Conservation (phyloP, 1,139 yeast species). For the Pichia sp. region DNA sequence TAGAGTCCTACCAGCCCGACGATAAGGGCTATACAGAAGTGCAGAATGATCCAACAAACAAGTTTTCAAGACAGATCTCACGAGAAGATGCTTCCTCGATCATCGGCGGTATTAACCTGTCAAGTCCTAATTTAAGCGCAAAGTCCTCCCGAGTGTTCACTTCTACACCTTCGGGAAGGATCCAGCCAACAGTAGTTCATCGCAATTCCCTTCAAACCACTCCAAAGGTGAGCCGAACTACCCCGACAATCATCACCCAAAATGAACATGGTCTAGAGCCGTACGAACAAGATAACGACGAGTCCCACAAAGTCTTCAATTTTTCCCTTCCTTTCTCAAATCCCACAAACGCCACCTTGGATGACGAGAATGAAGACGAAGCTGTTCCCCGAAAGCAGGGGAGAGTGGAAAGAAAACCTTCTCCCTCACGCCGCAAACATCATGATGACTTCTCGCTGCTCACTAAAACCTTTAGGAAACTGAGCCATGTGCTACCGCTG, state of each 20-base stretch:
- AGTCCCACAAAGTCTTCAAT: slow-evolving; percentile 11
- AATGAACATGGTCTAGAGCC: background rate
- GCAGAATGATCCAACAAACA: background rate
- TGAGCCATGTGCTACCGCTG: slow-evolving; percentile 3
- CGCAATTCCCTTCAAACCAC: background rate
- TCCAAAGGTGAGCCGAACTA: background rate
- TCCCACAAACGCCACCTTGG: background rate
- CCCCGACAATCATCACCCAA: background rate
- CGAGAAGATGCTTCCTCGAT: slow-evolving; percentile 22
- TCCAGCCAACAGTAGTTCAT: background rate
- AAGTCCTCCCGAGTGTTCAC: background rate
- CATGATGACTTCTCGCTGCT: background rate
- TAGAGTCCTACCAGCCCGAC: slow-evolving; percentile 8
- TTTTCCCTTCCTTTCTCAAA: slow-evolving; percentile 16
- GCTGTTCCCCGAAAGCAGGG: background rate
- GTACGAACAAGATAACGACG: background rate
- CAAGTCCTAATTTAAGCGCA: slow-evolving; percentile 4
- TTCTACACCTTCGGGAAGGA: background rate
- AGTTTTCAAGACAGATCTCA: slow-evolving; percentile 11
- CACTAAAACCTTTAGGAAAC: slow-evolving; percentile 3
- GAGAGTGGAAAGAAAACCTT: background rate
- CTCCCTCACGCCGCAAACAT: background rate
- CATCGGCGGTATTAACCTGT: slow-evolving; percentile 21
- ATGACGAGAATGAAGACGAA: slow-evolving; percentile 13
- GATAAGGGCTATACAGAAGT: background rate